Evolutionary conservation across 2,329 filamentous ascomycete genomes (phyloP).

Genomic region (Trichoderma sp.): DNA sequence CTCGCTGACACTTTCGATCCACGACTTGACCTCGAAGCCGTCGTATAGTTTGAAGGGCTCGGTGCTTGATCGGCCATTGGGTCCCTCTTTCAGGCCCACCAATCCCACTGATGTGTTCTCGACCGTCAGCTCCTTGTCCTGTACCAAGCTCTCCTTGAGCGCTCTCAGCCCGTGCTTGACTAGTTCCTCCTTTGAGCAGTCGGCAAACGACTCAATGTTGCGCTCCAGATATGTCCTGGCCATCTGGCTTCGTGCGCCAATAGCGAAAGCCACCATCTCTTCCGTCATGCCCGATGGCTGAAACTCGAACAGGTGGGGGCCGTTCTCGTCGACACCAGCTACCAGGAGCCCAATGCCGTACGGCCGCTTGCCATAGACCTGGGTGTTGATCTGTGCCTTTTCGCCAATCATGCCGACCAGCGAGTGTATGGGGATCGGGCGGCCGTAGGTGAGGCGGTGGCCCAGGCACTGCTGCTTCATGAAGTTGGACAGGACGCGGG

Average conservation of each 20-base stretch:
- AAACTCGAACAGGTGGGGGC: slow-evolving; percentile 97
- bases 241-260: slow-evolving; percentile 95
- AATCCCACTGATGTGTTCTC: slow-evolving; percentile 94
- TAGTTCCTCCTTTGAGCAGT: slow-evolving; percentile 75
- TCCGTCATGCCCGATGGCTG: slow-evolving; percentile 94
- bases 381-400: slow-evolving; percentile 96
- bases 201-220: slow-evolving; percentile 79
- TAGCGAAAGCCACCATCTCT: slow-evolving; percentile 95
- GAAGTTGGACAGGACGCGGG: slow-evolving; percentile 98
- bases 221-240: slow-evolving; percentile 94
- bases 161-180: slow-evolving; percentile 87
- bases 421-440: slow-evolving; percentile 83
- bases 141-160: slow-evolving; percentile 89
- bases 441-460: slow-evolving; percentile 92
- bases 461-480: slow-evolving; percentile 99
- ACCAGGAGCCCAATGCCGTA: slow-evolving; percentile 94
- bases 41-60: slow-evolving; percentile 91
- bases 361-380: slow-evolving; percentile 92
- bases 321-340: slow-evolving; percentile 88
- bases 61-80: slow-evolving; percentile 48
- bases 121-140: slow-evolving; percentile 96
- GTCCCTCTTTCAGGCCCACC: slow-evolving; percentile 57
- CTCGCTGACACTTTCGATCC: slow-evolving; percentile 73
- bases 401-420: slow-evolving; percentile 91
- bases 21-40: slow-evolving; percentile 78